Evolutionary conservation across 1,284 basidiomycete species (phyloP), one percentile per base, ranked within the genome.

Genomic region (Moesziomyces aphidis): DNA sequence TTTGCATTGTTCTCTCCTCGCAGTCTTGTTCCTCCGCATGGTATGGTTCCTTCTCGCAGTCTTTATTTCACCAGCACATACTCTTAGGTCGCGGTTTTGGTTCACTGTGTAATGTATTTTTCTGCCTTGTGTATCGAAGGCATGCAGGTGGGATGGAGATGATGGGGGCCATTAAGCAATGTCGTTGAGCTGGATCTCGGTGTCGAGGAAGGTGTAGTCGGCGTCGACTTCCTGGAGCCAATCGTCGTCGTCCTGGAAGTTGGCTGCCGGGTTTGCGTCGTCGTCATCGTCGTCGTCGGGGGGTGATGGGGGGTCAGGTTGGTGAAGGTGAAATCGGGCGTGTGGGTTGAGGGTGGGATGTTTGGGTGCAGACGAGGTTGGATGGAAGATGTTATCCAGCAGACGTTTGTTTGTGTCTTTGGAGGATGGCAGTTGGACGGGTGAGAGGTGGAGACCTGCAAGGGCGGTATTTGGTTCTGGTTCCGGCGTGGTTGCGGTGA

Each of bases 201-300:
- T 51, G 49, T 73, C 70, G 54, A 63, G 47, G n/a, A 73, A 73
- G 23, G 70, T 72, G 21, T 62, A 73, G 39, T 67, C 64, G 24
- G 67, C 34, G 19, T 73, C 70, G 46, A 73, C 64, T 23, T 60
- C 70, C 36, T 73, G 56, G 8, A 61, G 59, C 70, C 70, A 73
- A 39, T 73, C 68, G 23, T 71, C 68, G 44, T 71, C 69, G 53
- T 72, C 63, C 63, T 28, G 31, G 34, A 28, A 28, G 34, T n/a
- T 42, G 0, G 39, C 43, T n/a, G 15, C 23, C 8, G 28, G 17
- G 7, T 19, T n/a, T 9, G 19, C 23, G 13, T 24, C 28, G 5
- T 60, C 36, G 26, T 8, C 21, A 17, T 52, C 43, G 13, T 50
- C 24, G 24, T 61, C 54, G 15, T 53, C 54, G 7, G 47, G 34